These are phyloP conservation scores for Claviceps africana DNA, from an alignment of 2,329 filamentous ascomycete species.

Conservation along the genomic window DNA sequence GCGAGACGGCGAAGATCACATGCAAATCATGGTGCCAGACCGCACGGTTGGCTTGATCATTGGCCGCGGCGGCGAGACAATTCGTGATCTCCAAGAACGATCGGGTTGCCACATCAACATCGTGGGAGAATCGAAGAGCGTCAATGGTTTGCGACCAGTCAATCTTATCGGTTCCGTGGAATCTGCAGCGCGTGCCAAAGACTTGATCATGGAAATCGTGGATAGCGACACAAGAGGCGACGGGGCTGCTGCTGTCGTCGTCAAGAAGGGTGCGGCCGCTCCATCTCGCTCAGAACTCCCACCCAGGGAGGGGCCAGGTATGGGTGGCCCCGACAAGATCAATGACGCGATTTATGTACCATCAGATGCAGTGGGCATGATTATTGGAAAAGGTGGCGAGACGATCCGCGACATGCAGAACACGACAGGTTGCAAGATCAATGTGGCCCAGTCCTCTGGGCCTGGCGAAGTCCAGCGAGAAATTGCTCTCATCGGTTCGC, in stretches of 20 bases:
- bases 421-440: conserved; percentile 82
- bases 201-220: conserved; percentile 84
- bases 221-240: conserved; percentile 69
- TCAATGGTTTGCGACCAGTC: conserved; percentile 78
- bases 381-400: conserved; percentile 87
- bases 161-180: conserved; percentile 73
- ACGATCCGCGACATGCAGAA: conserved; percentile 91
- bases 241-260: conserved; percentile 18
- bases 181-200: conserved; percentile 65
- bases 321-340: conserved; percentile 45
- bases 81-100: conserved; percentile 79
- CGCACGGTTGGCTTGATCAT: conserved; percentile 87
- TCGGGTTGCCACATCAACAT: conserved; percentile 95
- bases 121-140: conserved; percentile 81
- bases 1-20: conserved; percentile 68
- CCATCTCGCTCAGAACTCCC: conserved; percentile 17
- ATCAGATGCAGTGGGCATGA: conserved; percentile 88
- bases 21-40: conserved; percentile 91
- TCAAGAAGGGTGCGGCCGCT: conserved; percentile 14
- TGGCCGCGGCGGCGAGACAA: conserved; percentile 84
- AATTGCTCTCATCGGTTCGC: conserved; percentile 69
- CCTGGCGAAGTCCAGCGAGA: conserved; percentile 69
- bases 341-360: conserved; percentile 76
- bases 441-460: conserved; percentile 69
- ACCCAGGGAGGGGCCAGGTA: conserved; percentile 18